Evolutionary conservation across 2,329 filamentous ascomycete species (phyloP).

Genomic region (Fusarium agapanthi): DNA sequence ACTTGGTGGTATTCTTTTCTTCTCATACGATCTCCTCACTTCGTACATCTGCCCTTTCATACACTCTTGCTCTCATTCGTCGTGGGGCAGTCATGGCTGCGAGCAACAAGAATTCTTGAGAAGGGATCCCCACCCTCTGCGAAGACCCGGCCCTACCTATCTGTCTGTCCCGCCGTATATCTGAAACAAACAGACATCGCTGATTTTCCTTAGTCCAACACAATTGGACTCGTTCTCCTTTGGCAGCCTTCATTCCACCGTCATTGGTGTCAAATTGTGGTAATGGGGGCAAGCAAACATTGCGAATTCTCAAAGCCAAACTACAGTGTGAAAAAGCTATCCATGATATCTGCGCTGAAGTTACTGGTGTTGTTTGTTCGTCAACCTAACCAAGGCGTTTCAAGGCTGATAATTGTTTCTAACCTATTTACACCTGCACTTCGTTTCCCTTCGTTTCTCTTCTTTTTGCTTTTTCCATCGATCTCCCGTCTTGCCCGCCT

Average conservation of each 20-base stretch:
- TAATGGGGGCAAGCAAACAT: not conserved
- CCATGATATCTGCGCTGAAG: not conserved
- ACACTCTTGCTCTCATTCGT: not conserved
- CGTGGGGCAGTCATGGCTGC: not conserved
- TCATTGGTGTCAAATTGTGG: not conserved
- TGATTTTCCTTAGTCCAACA: not conserved
- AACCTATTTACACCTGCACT: not conserved
- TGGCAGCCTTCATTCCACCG: not conserved
- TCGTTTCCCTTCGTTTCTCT: constrained; percentile 28
- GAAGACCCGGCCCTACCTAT: not conserved
- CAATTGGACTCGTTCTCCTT: not conserved
- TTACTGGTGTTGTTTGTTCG: not conserved
- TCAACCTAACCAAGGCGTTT: constrained; percentile 19
- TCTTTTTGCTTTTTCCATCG: constrained; percentile 35
- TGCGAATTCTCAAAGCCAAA: not conserved
- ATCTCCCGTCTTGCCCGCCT: constrained; percentile 41
- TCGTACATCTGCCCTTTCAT: not conserved
- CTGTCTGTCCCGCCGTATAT: not conserved
- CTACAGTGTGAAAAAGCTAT: not conserved
- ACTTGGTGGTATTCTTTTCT: not conserved
- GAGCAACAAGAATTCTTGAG: not conserved
- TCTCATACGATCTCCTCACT: not conserved
- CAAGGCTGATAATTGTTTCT: constrained; percentile 1
- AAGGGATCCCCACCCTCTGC: not conserved
- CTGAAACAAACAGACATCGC: not conserved